phyloP scores from a whole-genome alignment of 2,329 filamentous ascomycete genomes.

The Aureobasidium leucospermi region DNA sequence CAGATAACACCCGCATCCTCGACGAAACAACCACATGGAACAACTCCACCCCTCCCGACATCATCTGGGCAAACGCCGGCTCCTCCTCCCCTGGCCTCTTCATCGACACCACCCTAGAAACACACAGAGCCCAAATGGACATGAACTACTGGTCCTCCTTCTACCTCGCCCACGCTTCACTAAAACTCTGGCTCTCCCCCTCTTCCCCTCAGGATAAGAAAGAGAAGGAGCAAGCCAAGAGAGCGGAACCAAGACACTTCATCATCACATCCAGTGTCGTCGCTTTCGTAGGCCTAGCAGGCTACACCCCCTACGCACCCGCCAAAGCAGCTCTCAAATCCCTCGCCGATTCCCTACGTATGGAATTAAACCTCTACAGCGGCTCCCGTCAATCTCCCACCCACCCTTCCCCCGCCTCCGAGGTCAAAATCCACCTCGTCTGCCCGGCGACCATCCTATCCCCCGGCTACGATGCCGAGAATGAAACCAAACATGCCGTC shows the following conservation, averaged over 20 bases:
- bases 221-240: constrained; percentile 21
- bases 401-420: constrained; percentile 41
- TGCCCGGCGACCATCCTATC: constrained; percentile 77
- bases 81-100: constrained; percentile 68
- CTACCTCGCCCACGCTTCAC: constrained; percentile 75
- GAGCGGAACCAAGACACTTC: constrained; percentile 57
- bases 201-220: constrained; percentile 14
- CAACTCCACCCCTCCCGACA: constrained; percentile 61
- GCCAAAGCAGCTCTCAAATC: constrained; percentile 78
- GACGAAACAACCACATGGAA: constrained; percentile 74
- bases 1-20: constrained; percentile 64
- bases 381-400: constrained; percentile 43
- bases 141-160: constrained; percentile 83
- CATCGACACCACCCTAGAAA: constrained; percentile 61
- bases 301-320: constrained; percentile 78
- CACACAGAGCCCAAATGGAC: constrained; percentile 74
- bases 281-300: constrained; percentile 68
- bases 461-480: constrained; percentile 68
- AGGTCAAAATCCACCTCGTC: constrained; percentile 73
- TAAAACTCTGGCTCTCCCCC: constrained; percentile 63
- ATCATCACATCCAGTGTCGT: constrained; percentile 77
- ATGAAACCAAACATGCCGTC: constrained; percentile 69
- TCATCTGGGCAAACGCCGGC: constrained; percentile 89
- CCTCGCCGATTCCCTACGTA: constrained; percentile 72
- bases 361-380: constrained; percentile 83